Evolutionary conservation across 2,329 filamentous ascomycete species (phyloP).

Genomic region (Calonectria multiphialidica): DNA sequence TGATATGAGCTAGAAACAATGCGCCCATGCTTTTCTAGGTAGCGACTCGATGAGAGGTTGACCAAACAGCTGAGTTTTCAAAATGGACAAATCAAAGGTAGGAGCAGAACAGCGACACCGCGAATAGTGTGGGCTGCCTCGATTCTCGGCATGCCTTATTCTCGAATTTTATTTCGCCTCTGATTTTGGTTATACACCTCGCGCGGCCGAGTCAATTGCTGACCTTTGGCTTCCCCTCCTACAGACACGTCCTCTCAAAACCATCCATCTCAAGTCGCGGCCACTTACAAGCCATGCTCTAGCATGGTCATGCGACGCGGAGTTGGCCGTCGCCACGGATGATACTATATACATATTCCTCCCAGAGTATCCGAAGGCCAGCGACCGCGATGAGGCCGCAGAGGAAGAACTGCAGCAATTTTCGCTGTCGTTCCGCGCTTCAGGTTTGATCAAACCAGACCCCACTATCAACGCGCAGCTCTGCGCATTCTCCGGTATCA

Average conservation of each 20-base stretch:
- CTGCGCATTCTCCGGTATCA: constrained; percentile 53
- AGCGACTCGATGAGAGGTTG: constrained; percentile 7
- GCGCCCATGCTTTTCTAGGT: not conserved
- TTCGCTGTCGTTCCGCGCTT: constrained; percentile 48
- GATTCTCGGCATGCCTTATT: not conserved
- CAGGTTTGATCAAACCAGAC: constrained; percentile 52
- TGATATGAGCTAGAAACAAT: not conserved
- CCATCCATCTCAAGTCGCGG: constrained; percentile 56
- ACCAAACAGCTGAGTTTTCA: constrained; percentile 10
- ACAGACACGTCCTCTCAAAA: constrained; percentile 61
- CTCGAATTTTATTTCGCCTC: not conserved
- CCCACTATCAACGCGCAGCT: constrained; percentile 60
- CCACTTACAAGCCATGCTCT: constrained; percentile 58
- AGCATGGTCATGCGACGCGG: constrained; percentile 69
- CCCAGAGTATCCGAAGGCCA: constrained; percentile 55
- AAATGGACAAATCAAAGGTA: constrained; percentile 45
- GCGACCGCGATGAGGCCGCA: constrained; percentile 41
- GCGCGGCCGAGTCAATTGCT: not conserved
- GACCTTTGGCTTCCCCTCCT: constrained; percentile 1
- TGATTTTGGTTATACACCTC: not conserved
- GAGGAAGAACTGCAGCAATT: constrained; percentile 49
- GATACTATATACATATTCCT: constrained; percentile 66
- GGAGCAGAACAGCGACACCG: constrained; percentile 6
- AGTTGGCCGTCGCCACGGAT: constrained; percentile 68
- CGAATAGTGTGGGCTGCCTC: not conserved